Percentiles rank a stretch among this genome's conserved stretches.
Evolutionary conservation across 202 grass and related monocot species (phyloP).

Genomic region (Digitaria exilis): DNA sequence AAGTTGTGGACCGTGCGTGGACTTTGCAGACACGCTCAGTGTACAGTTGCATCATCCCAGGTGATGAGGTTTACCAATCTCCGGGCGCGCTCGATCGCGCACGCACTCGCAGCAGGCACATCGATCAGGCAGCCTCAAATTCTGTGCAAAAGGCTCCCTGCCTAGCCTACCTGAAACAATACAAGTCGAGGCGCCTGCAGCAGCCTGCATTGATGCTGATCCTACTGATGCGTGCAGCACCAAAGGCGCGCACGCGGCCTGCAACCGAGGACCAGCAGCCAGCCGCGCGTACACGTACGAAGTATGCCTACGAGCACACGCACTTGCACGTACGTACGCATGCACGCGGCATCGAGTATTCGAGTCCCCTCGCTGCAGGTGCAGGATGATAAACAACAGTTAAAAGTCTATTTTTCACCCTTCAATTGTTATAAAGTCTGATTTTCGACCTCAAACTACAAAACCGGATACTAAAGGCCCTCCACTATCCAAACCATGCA

Average conservation of each 20-base stretch:
- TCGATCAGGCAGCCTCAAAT: neutral
- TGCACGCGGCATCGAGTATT: neutral
- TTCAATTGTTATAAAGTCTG: no score
- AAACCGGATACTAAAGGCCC: no score
- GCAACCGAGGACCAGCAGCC: neutral
- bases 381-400: neutral
- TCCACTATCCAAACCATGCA: no score
- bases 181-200: neutral
- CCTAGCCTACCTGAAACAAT: neutral
- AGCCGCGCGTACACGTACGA: neutral
- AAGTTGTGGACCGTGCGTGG: neutral
- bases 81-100: neutral
- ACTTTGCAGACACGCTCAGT: neutral
- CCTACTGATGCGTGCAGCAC: neutral
- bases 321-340: neutral
- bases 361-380: neutral
- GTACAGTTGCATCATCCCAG: neutral
- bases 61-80: neutral
- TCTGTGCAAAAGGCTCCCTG: neutral
- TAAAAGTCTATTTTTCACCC: no score
- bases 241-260: constrained; percentile 18
- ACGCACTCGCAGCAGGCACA: neutral
- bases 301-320: neutral
- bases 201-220: constrained; percentile 1
- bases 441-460: no score